Evolutionary conservation across 805 yeast genomes (phyloP), one percentile per base, ranked within the genome.

Genomic region (Starmera quercuum): DNA sequence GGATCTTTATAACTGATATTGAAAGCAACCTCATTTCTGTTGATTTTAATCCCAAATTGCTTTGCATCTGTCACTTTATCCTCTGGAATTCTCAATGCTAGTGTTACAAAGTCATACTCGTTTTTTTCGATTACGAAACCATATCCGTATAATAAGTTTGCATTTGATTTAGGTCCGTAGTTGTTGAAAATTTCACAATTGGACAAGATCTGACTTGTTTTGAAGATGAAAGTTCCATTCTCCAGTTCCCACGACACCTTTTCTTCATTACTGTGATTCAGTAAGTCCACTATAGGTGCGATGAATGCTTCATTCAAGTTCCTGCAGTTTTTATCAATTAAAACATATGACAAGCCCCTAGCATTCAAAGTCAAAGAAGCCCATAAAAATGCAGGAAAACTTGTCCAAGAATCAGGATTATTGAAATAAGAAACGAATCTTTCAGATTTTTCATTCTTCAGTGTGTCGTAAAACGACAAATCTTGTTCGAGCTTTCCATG

Each of bases 101-200:
- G 64, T 12, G 75, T 75, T 2, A 78, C 60, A 5, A 61, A 49
- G 41, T 83, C 90, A 23, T 74, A 74, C 8, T 60, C 59, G 44
- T 82, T 83, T 30, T 70, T 57, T 13, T 67, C 68, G 3, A 77
- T 31, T 8, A 76, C 69, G 56, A 88, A 88, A 0, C 97, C 97
- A 53, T 88, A 88, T 1, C 81, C 87, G 44, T 87, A 58, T 6
- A 88, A 55, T 19, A 87, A 56, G 42, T 85, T 95, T 42, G 83
- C 94, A 49, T 86, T 87, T 0, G 92, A 82, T 54, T 86, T 87
- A 34, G 83, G 75, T 2, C 96, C 97, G 55, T 88, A 87, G 55
- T 84, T 83, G 52, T 87, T 87, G 57, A 58, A 83, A 1, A 88
- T 40, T 50, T 85, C 81, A 3, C 58, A 52, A 2, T 40, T 42